A percentile compares a stretch with the other conserved stretches of the same genome.
phyloP scores from a whole-genome alignment of 768 basidiomycete species.

The Chalciporus sphaerocephalus region DNA sequence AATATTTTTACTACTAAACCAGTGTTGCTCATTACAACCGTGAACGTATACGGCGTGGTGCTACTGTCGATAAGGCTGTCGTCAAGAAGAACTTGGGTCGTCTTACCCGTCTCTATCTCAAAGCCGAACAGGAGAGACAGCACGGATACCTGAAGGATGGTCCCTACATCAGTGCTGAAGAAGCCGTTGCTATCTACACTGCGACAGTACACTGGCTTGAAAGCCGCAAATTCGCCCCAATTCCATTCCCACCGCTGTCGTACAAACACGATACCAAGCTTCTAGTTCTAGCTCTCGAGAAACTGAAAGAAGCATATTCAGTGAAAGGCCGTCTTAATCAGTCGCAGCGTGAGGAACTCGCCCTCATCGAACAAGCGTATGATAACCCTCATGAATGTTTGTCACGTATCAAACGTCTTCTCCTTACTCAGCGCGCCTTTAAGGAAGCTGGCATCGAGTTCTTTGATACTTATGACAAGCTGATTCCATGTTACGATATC shows the following conservation, averaged over 20 bases:
- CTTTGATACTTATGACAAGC: slow-evolving; percentile 96
- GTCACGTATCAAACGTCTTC: slow-evolving; percentile 94
- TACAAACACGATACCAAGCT: slow-evolving; percentile 99
- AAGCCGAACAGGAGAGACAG: slow-evolving; percentile 98
- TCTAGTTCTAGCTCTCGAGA: slow-evolving; percentile 93
- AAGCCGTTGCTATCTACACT: slow-evolving; percentile 97
- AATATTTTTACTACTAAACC: background rate
- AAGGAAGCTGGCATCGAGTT: slow-evolving; percentile 97
- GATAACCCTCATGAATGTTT: slow-evolving; percentile 99
- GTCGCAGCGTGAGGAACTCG: slow-evolving; percentile 95
- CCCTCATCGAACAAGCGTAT: slow-evolving; percentile 97
- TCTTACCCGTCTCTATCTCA: slow-evolving; percentile 95
- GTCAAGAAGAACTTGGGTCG: slow-evolving; percentile 99
- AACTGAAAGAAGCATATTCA: slow-evolving; percentile 97
- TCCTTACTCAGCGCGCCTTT: slow-evolving; percentile 96
- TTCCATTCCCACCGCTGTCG: slow-evolving; percentile 97
- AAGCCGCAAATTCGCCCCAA: slow-evolving; percentile 95
- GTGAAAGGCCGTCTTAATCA: slow-evolving; percentile 98
- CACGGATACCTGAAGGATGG: slow-evolving; percentile 99
- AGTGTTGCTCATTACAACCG: slow-evolving; percentile 97
- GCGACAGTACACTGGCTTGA: slow-evolving; percentile 99
- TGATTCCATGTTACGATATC: slow-evolving; percentile 98
- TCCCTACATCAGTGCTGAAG: slow-evolving; percentile 97
- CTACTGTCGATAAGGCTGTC: slow-evolving; percentile 97
- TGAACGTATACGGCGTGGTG: slow-evolving; percentile 93